Conservation (phyloP, 2,329 filamentous ascomycete genomes). For the Cladorrhinum sp. region DNA sequence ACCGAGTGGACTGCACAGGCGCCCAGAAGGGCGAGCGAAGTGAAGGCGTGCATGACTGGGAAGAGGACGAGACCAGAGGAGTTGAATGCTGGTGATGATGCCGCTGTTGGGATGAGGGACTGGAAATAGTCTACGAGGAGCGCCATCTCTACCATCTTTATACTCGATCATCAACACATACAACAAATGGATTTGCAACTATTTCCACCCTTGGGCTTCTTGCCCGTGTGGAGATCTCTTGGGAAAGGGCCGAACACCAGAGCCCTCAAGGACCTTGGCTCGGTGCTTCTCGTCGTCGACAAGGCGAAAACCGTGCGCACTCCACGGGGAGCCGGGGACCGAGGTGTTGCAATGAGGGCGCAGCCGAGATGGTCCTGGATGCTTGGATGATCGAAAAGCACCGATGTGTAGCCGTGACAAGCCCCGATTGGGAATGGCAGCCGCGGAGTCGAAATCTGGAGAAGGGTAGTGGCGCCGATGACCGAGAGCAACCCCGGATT, state of each 20-base stretch:
- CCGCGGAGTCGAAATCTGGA: neutral
- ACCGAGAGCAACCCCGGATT: slow-evolving; percentile 2
- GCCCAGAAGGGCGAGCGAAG: slow-evolving; percentile 50
- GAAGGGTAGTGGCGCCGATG: neutral
- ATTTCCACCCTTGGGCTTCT: neutral
- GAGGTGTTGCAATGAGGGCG: neutral
- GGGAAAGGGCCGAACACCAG: neutral
- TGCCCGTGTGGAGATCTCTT: neutral
- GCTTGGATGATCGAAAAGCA: neutral
- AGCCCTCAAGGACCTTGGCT: neutral
- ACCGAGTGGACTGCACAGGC: slow-evolving; percentile 50
- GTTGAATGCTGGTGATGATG: slow-evolving; percentile 19
- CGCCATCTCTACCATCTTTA: slow-evolving; percentile 22
- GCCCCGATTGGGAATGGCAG: neutral
- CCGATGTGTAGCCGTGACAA: neutral
- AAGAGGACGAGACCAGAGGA: slow-evolving; percentile 17
- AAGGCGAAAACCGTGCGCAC: no score
- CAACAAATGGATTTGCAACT: neutral
- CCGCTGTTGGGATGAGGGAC: slow-evolving; percentile 15
- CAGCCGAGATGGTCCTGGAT: neutral
- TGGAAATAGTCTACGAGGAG: slow-evolving; percentile 15
- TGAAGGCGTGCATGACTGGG: slow-evolving; percentile 41
- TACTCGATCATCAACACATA: neutral
- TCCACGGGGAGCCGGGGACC: neutral
- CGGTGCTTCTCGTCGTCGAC: neutral